These are phyloP conservation scores for Alternaria conjuncta DNA, from an alignment of 2,329 filamentous ascomycete species.

Conservation along the genomic window DNA sequence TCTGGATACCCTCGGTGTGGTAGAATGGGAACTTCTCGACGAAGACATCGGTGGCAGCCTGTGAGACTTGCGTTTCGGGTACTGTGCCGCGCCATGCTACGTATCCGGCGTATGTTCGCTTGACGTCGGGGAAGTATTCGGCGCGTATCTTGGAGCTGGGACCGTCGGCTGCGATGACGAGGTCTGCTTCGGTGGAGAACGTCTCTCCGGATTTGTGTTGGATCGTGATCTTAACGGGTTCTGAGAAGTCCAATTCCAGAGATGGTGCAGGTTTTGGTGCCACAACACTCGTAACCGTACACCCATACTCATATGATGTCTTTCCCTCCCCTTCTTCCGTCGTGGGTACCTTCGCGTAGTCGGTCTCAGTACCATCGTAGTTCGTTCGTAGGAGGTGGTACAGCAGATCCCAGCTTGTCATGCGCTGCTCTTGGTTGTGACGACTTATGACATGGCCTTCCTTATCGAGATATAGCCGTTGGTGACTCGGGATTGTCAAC, in stretches of 20 bases:
- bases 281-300: slow-evolving; percentile 20
- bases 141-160: slow-evolving; percentile 29
- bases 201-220: slow-evolving; percentile 14
- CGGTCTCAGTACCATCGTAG: slow-evolving; percentile 30
- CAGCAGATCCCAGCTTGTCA: slow-evolving; percentile 40
- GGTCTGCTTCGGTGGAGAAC: slow-evolving; percentile 15
- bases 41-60: slow-evolving; percentile 19
- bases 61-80: slow-evolving; percentile 23
- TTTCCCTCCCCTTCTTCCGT: slow-evolving; percentile 19
- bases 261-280: slow-evolving; percentile 1
- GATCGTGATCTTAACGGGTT: slow-evolving; percentile 12
- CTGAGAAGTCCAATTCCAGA: not conserved
- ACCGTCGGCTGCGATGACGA: slow-evolving; percentile 36
- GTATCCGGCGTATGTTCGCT: slow-evolving; percentile 34
- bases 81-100: slow-evolving; percentile 38
- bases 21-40: slow-evolving; percentile 29
- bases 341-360: slow-evolving; percentile 22
- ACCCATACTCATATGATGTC: slow-evolving; percentile 26
- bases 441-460: slow-evolving; percentile 24
- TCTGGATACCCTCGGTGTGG: slow-evolving; percentile 21
- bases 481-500: slow-evolving; percentile 24
- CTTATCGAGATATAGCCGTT: slow-evolving; percentile 30
- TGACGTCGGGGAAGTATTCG: slow-evolving; percentile 20
- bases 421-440: slow-evolving; percentile 27
- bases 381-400: slow-evolving; percentile 36